Evolutionary conservation across 345 rosid species (phyloP), one percentile per base, ranked within the genome.

Genomic region (Capsella bursapastoris): DNA sequence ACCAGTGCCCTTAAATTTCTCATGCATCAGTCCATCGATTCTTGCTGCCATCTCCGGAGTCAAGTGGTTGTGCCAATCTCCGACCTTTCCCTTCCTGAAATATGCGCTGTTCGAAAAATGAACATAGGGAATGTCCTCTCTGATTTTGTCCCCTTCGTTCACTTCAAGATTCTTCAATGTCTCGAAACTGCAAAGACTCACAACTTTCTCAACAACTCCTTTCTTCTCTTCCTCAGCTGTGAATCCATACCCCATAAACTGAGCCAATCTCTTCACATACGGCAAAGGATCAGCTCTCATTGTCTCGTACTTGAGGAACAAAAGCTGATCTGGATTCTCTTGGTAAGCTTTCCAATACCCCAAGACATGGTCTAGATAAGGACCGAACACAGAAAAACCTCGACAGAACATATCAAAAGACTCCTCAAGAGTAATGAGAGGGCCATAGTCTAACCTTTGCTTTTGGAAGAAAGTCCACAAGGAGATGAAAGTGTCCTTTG

Each of bases 401-500:
- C 49, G 65, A 52, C 51, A 67, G 5, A 67, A 67, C 71, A 51
- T 66, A 66, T 66, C 71, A 66, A 66, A 66, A 51, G 37, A 51
- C 15, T 35, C 66, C 60, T 83, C 83, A 0, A 73, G 74, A 48
- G 58, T 27, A 25, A 59, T 48, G n/a, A 73, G 28, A 14, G 73
- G 73, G 4, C 71, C 71, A 2, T 13, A 8, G 22, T 41, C 14
- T 50, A 27, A 2, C 3, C 13, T 12, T 56, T 25, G 11, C 78
- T 79, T 76, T 56, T 64, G 50, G 61, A 31, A 68, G 47, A 80
- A 82, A 7, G 44, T 74, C 78, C 80, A 82, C 73, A 38, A 38
- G 0, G 84, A 84, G 25, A 84, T 76, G 16, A 84, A 66, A 14
- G 67, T 73, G 22, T 84, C 86, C 68, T 75, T 82, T 8, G 82